A percentile compares a stretch with the other conserved stretches of the same genome.
These are phyloP conservation scores for Aspergillus awamori DNA, from an alignment of 2,329 filamentous ascomycete genomes.

Conservation along the genomic window DNA sequence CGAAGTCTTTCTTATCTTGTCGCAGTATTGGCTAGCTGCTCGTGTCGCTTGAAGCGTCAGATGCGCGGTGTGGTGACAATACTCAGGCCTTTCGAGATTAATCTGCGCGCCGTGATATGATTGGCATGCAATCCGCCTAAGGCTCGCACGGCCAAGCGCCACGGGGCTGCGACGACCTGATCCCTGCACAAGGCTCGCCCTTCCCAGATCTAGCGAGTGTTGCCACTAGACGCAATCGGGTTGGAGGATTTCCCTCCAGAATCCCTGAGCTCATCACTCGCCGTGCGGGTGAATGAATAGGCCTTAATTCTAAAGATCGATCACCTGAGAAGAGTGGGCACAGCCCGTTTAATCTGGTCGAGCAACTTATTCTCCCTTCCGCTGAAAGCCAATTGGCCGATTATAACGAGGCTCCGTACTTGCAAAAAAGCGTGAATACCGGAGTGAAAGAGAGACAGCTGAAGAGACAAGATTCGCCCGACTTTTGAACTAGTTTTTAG, in stretches of 20 bases:
- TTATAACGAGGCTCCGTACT: slow-evolving; percentile 17
- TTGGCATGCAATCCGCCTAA: slow-evolving; percentile 25
- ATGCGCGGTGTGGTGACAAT: slow-evolving; percentile 8
- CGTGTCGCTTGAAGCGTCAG: slow-evolving; percentile 11
- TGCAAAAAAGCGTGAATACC: slow-evolving; percentile 5
- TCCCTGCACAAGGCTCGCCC: slow-evolving; percentile 24
- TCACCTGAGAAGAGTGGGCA: slow-evolving; percentile 18
- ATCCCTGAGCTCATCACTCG: slow-evolving; percentile 12
- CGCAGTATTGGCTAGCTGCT: slow-evolving; percentile 10
- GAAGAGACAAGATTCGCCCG: slow-evolving; percentile 14
- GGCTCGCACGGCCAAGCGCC: slow-evolving; percentile 22
- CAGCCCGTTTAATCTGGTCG: slow-evolving; percentile 9
- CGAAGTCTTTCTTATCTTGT: not conserved
- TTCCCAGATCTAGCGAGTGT: slow-evolving; percentile 20
- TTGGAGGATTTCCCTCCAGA: slow-evolving; percentile 14
- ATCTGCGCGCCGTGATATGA: slow-evolving; percentile 16
- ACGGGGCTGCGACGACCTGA: slow-evolving; percentile 25
- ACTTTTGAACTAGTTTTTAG: slow-evolving; percentile 10
- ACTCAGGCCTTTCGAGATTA: slow-evolving; percentile 6
- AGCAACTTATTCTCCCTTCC: slow-evolving; percentile 13
- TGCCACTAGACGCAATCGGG: slow-evolving; percentile 28
- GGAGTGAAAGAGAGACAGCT: not conserved
- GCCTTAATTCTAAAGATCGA: slow-evolving; percentile 13
- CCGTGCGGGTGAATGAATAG: slow-evolving; percentile 12
- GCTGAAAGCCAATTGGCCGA: slow-evolving; percentile 18